Conservation (phyloP, 23 red algal genomes). For the Cyanidium caldarium region DNA sequence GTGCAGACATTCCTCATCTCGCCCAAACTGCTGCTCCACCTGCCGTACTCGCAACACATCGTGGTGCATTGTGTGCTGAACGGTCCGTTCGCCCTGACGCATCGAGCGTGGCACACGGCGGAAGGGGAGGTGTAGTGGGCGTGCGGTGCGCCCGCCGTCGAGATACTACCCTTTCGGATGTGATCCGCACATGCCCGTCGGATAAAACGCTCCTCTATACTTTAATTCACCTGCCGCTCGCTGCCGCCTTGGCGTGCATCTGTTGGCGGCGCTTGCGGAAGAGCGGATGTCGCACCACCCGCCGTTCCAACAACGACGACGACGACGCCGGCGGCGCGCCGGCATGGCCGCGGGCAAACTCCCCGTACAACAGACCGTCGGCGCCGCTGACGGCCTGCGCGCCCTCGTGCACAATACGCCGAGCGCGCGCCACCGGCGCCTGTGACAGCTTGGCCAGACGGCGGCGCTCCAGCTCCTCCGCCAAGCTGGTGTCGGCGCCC, state of each 20-base stretch:
- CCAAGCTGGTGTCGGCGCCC: conserved; percentile 45
- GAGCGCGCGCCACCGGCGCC: conserved; percentile 13
- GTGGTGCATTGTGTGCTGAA: conserved; percentile 78
- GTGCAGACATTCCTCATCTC: conserved; percentile 72
- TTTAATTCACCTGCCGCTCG: too few species aligned
- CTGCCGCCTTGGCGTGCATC: too few species aligned
- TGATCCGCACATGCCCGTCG: too few species aligned
- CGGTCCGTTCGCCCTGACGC: conserved; percentile 14
- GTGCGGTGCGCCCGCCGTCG: too few species aligned
- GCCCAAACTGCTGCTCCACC: conserved; percentile 67
- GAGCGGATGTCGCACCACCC: conserved; percentile 60
- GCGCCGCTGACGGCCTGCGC: conserved; percentile 40
- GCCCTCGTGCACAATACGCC: not conserved
- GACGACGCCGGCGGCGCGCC: not conserved
- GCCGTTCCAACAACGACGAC: conserved; percentile 30
- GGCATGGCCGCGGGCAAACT: conserved; percentile 31
- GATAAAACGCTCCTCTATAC: too few species aligned
- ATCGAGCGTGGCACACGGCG: too few species aligned
- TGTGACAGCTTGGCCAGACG: conserved; percentile 8
- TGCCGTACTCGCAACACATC: conserved; percentile 30
- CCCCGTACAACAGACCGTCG: conserved; percentile 45
- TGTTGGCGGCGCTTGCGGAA: conserved; percentile 41
- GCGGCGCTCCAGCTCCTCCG: conserved; percentile 20
- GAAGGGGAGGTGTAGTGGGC: too few species aligned
- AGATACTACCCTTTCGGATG: too few species aligned